These are phyloP conservation scores for Ilyonectria destructans DNA, from an alignment of 2,329 filamentous ascomycete genomes.

Conservation along the genomic window DNA sequence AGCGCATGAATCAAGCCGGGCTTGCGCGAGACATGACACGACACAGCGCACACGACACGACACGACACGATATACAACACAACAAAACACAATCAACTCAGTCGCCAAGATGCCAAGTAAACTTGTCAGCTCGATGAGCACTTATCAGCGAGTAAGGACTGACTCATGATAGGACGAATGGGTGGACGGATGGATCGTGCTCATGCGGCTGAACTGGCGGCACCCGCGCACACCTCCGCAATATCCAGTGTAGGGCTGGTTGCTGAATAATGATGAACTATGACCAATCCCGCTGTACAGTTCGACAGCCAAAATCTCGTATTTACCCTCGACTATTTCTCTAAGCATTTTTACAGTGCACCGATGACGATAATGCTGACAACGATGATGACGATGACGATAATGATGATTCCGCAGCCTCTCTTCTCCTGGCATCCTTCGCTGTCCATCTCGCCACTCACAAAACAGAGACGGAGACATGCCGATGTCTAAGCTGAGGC, in stretches of 20 bases:
- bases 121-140: neutral
- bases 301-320: neutral
- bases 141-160: neutral
- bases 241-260: slow-evolving; percentile 1
- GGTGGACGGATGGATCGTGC: neutral
- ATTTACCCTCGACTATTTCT: neutral
- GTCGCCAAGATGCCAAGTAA: neutral
- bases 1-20: slow-evolving; percentile 28
- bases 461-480: slow-evolving; percentile 1
- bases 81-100: neutral
- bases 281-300: slow-evolving; percentile 10
- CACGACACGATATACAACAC: neutral
- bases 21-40: slow-evolving; percentile 26
- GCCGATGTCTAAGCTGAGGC: slow-evolving; percentile 3
- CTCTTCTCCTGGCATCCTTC: neutral
- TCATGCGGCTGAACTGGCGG: slow-evolving; percentile 6
- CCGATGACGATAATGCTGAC: slow-evolving; percentile 10
- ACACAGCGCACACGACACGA: slow-evolving; percentile 11
- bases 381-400: slow-evolving; percentile 10
- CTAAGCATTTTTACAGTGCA: neutral
- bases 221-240: neutral
- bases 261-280: slow-evolving; percentile 5
- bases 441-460: slow-evolving; percentile 1
- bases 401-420: slow-evolving; percentile 4
- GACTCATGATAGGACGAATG: neutral